These are phyloP conservation scores for Cystobasidium sp. DNA, from an alignment of 1,284 basidiomycete genomes.

Conservation along the genomic window DNA sequence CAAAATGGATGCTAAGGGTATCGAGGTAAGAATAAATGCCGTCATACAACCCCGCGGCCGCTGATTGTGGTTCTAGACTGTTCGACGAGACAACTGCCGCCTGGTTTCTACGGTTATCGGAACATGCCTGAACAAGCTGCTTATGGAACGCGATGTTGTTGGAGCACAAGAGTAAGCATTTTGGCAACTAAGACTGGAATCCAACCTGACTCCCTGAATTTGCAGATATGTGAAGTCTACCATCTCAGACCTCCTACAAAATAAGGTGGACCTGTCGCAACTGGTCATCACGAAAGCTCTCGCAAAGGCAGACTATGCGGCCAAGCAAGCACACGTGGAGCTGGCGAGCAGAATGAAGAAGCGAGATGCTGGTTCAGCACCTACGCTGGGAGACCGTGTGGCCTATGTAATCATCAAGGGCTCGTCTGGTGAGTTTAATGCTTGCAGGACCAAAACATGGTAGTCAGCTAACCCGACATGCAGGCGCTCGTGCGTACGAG, in stretches of 20 bases:
- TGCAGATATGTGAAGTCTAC: slow-evolving; percentile 85
- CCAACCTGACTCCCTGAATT: neutral
- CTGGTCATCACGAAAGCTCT: slow-evolving; percentile 96
- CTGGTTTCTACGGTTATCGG: slow-evolving; percentile 94
- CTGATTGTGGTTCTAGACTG: slow-evolving; percentile 66
- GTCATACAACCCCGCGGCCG: neutral
- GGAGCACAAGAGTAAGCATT: slow-evolving; percentile 81
- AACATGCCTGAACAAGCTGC: slow-evolving; percentile 93
- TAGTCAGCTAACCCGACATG: neutral
- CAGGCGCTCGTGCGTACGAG: slow-evolving; percentile 94
- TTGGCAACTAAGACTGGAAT: slow-evolving; percentile 12
- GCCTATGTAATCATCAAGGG: slow-evolving; percentile 97
- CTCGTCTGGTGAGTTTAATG: slow-evolving; percentile 70
- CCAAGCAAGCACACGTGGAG: slow-evolving; percentile 93
- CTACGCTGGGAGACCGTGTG: slow-evolving; percentile 89
- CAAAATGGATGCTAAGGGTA: slow-evolving; percentile 98
- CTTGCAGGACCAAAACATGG: neutral
- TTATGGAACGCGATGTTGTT: slow-evolving; percentile 89
- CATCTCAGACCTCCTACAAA: slow-evolving; percentile 89
- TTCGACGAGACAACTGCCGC: slow-evolving; percentile 92
- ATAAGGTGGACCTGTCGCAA: slow-evolving; percentile 96
- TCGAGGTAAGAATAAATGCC: slow-evolving; percentile 69
- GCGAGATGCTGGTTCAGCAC: slow-evolving; percentile 93
- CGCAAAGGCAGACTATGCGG: slow-evolving; percentile 84
- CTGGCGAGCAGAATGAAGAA: slow-evolving; percentile 91